Conservation (phyloP, 495 filamentous ascomycete species). For the Aspergillus affinis region DNA sequence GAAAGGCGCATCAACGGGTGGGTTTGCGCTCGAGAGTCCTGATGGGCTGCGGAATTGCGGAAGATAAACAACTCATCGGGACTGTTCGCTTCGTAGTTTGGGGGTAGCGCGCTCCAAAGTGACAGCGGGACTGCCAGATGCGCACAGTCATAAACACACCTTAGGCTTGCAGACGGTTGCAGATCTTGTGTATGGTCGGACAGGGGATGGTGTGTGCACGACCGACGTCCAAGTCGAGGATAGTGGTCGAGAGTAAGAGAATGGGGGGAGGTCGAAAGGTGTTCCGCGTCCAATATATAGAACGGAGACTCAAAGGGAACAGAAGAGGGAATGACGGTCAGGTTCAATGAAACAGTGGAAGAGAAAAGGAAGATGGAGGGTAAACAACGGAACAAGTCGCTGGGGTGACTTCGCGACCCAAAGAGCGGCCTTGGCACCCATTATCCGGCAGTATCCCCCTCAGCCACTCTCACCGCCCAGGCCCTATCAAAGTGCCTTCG, state of each 20-base stretch:
- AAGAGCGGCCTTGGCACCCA: conserved; percentile 12
- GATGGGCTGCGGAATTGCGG: background rate
- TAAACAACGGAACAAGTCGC: conserved; percentile 22
- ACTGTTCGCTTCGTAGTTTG: background rate
- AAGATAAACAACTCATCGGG: background rate
- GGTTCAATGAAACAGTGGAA: background rate
- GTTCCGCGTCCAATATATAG: background rate
- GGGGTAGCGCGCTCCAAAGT: background rate
- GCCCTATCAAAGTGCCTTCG: background rate
- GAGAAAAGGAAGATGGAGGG: conserved; percentile 5
- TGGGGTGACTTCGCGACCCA: conserved; percentile 21
- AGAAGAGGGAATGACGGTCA: background rate
- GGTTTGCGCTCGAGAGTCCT: background rate
- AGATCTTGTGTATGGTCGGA: conserved; percentile 23
- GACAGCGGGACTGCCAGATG: background rate
- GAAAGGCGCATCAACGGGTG: background rate
- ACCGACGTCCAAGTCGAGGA: background rate
- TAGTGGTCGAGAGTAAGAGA: background rate
- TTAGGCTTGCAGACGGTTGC: conserved; percentile 21
- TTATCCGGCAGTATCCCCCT: conserved; percentile 2
- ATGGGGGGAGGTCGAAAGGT: background rate
- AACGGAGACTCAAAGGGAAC: background rate
- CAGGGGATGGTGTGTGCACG: conserved; percentile 2
- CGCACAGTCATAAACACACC: conserved; percentile 13
- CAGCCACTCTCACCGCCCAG: background rate